A percentile compares a stretch with the other conserved stretches of the same genome.
phyloP scores from a whole-genome alignment of 1,284 basidiomycete species.

The Schizophyllum commune region DNA sequence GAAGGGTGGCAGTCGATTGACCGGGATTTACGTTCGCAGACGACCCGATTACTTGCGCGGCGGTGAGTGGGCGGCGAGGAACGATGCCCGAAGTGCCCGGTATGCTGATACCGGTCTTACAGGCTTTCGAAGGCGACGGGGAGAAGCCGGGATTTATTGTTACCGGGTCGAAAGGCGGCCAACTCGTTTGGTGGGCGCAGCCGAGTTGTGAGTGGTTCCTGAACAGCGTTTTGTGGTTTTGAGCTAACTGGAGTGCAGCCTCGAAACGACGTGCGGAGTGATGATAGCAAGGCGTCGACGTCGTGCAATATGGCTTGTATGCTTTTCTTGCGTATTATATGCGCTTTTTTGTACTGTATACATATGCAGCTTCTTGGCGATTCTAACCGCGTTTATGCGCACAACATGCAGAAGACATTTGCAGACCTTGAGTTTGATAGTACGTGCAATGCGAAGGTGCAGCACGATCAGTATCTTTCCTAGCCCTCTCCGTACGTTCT shows the following conservation, averaged over 20 bases:
- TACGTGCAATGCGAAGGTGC: too few relatives aligned
- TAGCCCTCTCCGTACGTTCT: too few relatives aligned
- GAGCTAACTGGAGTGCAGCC: neutral
- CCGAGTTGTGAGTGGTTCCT: slow-evolving; percentile 17
- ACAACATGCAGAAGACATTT: too few relatives aligned
- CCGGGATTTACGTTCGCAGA: slow-evolving; percentile 26
- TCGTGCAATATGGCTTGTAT: slow-evolving; percentile 16
- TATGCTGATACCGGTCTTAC: slow-evolving; percentile 6
- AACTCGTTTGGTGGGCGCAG: slow-evolving; percentile 49
- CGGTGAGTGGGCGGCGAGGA: slow-evolving; percentile 30
- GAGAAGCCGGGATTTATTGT: slow-evolving; percentile 34
- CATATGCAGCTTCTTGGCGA: neutral
- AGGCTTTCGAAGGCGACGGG: slow-evolving; percentile 34
- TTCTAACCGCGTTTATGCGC: neutral
- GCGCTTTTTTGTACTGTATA: neutral
- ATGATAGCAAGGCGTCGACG: slow-evolving; percentile 13
- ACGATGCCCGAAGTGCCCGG: neutral
- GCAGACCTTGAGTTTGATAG: too few relatives aligned
- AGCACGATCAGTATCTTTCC: too few relatives aligned
- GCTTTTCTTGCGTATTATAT: neutral
- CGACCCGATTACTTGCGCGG: slow-evolving; percentile 44
- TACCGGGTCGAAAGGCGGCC: slow-evolving; percentile 47
- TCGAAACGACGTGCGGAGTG: neutral
- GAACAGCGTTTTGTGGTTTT: neutral
- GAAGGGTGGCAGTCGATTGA: too few relatives aligned